A percentile compares a stretch with the other conserved stretches of the same genome.
Conservation (phyloP, 768 basidiomycete genomes). For the Suillus plorans region DNA sequence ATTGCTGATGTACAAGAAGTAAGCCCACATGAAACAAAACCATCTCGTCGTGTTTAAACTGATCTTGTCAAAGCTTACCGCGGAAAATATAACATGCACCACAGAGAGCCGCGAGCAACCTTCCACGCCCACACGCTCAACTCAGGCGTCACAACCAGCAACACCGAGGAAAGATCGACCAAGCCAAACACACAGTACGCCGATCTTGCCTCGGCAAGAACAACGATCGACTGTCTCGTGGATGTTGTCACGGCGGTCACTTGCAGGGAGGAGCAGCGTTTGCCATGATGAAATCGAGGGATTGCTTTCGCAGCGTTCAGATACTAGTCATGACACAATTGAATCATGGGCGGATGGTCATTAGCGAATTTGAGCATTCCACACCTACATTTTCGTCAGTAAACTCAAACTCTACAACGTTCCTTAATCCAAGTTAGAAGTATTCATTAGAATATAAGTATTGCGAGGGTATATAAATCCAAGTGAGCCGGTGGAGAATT, state of each 20-base stretch:
- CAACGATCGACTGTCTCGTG: conserved; percentile 26
- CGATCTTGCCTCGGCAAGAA: conserved; percentile 16
- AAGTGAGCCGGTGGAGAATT: conserved; percentile 17
- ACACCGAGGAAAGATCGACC: conserved; percentile 27
- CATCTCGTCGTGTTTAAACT: neutral
- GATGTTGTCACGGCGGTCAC: conserved; percentile 21
- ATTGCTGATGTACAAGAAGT: neutral
- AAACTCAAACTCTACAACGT: neutral
- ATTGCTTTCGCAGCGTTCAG: conserved; percentile 11
- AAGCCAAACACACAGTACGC: conserved; percentile 12
- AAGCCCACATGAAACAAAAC: neutral
- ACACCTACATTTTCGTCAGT: conserved; percentile 17
- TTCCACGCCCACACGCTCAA: conserved; percentile 23
- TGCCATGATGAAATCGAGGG: conserved; percentile 8
- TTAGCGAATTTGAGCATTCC: conserved; percentile 1
- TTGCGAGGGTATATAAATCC: conserved; percentile 8
- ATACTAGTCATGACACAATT: conserved; percentile 32
- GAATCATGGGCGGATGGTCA: conserved; percentile 35
- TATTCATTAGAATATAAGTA: neutral
- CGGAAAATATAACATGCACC: neutral
- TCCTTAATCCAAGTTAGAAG: neutral
- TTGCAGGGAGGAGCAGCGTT: conserved; percentile 11
- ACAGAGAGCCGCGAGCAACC: conserved; percentile 5
- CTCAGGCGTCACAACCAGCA: conserved; percentile 18
- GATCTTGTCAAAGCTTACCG: neutral